A percentile compares a stretch with the other conserved stretches of the same genome.
phyloP scores from a whole-genome alignment of 768 basidiomycete genomes.

The Pisolithus orientalis region DNA sequence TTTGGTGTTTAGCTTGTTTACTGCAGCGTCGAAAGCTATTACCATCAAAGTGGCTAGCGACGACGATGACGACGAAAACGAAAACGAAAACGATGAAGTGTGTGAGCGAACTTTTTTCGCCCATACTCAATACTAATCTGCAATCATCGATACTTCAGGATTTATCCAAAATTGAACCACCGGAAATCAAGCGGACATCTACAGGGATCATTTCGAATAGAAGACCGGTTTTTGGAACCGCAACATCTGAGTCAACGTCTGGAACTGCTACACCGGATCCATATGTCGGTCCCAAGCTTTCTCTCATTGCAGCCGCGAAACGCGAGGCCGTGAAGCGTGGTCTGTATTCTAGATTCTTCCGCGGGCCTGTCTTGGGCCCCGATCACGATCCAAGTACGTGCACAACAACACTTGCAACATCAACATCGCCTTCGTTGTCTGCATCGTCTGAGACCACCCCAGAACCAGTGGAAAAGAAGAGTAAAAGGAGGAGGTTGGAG shows the following conservation, averaged over 20 bases:
- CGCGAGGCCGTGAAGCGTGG: constrained; percentile 68
- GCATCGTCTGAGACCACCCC: neutral
- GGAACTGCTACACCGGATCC: constrained; percentile 36
- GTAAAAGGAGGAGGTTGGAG: constrained; percentile 8
- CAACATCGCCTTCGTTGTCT: neutral
- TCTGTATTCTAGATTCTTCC: constrained; percentile 78
- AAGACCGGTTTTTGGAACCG: constrained; percentile 46
- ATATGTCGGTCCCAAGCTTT: constrained; percentile 31
- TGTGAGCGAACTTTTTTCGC: constrained; percentile 2
- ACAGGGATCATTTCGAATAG: constrained; percentile 77
- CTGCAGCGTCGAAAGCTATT: constrained; percentile 78
- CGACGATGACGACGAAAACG: constrained; percentile 42
- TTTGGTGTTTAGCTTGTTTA: constrained; percentile 43
- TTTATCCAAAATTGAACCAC: constrained; percentile 8
- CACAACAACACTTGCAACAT: neutral
- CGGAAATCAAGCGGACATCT: constrained; percentile 48
- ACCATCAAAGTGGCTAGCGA: constrained; percentile 57
- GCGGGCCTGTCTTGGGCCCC: constrained; percentile 63
- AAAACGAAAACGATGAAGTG: neutral
- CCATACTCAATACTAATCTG: no score
- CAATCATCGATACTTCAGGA: constrained; percentile 5
- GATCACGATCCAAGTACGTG: constrained; percentile 18
- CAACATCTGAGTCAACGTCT: constrained; percentile 35
- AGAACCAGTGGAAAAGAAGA: neutral
- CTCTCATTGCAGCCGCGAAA: constrained; percentile 60